Base-by-base conservation (phyloP, 1,139 yeast genomes). In the Geotrichum cucujoidarum region DNA sequence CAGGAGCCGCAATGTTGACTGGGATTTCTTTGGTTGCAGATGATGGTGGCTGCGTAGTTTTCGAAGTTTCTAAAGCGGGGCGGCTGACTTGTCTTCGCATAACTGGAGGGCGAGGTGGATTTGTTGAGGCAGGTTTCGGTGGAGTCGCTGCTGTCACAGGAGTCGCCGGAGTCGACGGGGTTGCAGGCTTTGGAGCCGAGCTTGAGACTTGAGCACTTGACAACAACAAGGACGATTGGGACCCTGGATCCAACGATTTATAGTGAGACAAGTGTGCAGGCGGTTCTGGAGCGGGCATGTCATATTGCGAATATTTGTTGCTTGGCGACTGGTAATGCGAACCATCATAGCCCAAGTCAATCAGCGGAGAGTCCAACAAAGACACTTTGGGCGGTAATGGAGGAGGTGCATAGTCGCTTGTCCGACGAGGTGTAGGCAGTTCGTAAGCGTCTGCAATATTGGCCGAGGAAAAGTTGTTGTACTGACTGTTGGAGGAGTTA, bases 301-400 rank as follows among this genome's bases (percentile, higher is more conserved):
- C 8, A 10, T 10, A 6, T 6, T 10, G 6, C 8, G 27, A 24
- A n/a, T n/a, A n/a, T n/a, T n/a, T n/a, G n/a, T n/a, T n/a, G 27
- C 27, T 24, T 24, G 27, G 27, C 6, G 27, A 10, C 27, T 6
- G 10, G 27, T 6, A 24, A 10, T 10, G 27, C 6, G 27, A 24
- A 6, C 8, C 10, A 24, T 24, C 27, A 10, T 6, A 24, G 27
- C 10, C 27, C 10, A 24, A 24, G 10, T 24, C 27, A 24, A 24
- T 24, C 14, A 36, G 6, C 3, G 43, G 46, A 13, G 49, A 22
- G 21, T 29, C 16, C 16, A 39, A 29, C 21, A 40, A 30, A 10
- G 53, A 37, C n/a, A 47, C 36, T 32, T 43, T 46, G n/a, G 50
- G 50, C 17, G 50, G 47, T 8, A 44, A 41, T 17, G 44, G 39